Base-by-base conservation (phyloP, 345 rosid species). In the Leavenworthia alabamica region DNA sequence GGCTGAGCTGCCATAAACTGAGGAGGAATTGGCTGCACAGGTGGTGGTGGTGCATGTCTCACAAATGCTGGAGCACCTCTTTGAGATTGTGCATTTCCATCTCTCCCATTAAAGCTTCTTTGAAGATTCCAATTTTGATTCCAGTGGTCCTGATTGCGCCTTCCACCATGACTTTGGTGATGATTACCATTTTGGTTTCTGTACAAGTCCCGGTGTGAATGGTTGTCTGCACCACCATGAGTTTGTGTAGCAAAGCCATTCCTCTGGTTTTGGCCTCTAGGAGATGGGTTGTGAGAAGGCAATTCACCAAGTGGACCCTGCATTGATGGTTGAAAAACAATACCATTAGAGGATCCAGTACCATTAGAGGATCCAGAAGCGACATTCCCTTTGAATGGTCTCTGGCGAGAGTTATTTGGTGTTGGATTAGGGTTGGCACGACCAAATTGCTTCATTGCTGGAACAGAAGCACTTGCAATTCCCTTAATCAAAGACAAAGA, bases 121-220 rank as follows among this genome's bases (percentile, higher is more conserved):
- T 76, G 9, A 15, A 41, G 41, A 48, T 2, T 78, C 99, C 93
- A 85, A 32, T 77, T 82, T 24, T 74, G 86, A 66, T 74, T 79
- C 26, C 83, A 87, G 39, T 75, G 84, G 29, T 86, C 92, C 52
- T 81, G 95, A 73, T 78, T 88, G 33, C 89, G 92, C 73, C 95
- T 79, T 49, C 83, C 79, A 47, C 89, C 86, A 69, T 83, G 83
- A 73, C 43, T 81, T 43, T 82, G 85, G 73, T 85, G 81, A 66
- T 83, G 88, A 60, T 83, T 81, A 70, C 85, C 82, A 67, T 82
- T 82, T 22, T 83, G 95, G 68, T 64, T 79, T 71, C 87, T 81
- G 57, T 74, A 78, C 3, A 90, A 79, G 73, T 73, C 86, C 37
- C 87, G 90, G 6, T 56, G 88, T 46, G 85, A 81, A 20, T 62